Base-by-base conservation (phyloP, 306 rosid species). In the Glycine latifolia region DNA sequence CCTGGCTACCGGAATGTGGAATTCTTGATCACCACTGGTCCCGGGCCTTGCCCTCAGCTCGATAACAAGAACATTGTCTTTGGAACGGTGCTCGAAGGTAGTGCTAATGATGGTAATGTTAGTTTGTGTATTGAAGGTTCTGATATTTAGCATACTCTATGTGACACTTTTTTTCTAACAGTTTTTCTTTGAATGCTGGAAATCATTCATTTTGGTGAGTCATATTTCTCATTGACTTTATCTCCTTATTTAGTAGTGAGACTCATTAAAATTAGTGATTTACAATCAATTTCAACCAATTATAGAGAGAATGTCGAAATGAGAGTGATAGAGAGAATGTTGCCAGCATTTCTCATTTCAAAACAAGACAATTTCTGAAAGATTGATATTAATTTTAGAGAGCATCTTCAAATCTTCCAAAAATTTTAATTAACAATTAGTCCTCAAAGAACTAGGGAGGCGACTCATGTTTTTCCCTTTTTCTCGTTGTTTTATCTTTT, bases 71-170 rank as follows among this genome's bases (percentile, higher is more conserved):
- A 95, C 86, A 87, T 95, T 9, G 92, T 95, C 75, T 95, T 95
- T 50, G 97, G 98, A 54, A 61, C 93, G 0, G 97, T 95, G 7
- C 95, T 95, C 7, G 92, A 92, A 92, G 98, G 98, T 92, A 83
- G 62, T 1, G 8, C 16, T 31, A 60, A 33, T 41, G 15, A n/a
- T 15, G 5, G 7, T 26, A 26, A 26, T 43, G 47, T 6, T 43
- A 43, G 47, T 43, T 43, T 35, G 3, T 35, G 0, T 35, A 35
- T 35, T 35, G 4, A 4, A 4, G 3, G 3, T 4, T 4, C 3
- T 3, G 3, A 35, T 3, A 4, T 35, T 35, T 35, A 35, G 39
- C 4, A 35, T 4, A 35, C 3, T 4, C 4, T 4, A 35, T 35
- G 31, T 26, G 31, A 26, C 31, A 26, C 31, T 26, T 26, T 26